Base-by-base conservation (phyloP, 2,329 filamentous ascomycete genomes). In the Graphiopsis chlorocephala region DNA sequence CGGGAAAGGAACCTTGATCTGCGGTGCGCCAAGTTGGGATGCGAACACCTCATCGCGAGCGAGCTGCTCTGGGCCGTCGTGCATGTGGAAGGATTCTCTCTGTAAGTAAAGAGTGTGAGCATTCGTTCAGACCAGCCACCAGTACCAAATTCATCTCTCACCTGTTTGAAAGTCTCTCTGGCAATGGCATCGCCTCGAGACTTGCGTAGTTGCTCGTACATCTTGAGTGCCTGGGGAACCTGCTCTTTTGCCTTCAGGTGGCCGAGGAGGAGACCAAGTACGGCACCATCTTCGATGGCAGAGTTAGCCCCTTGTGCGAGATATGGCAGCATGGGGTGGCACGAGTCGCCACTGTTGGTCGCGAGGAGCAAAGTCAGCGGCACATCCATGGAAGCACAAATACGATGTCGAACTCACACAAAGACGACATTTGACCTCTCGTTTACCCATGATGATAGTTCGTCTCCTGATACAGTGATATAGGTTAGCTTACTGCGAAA, bases 281-380 rank as follows among this genome's bases (percentile, higher is more conserved):
- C 86, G 0, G 87, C 86, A 0, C 87, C 88, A 60, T 90, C 88
- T 70, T 90, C 88, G 0, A 90, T 78, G 0, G 86, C 84, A 0
- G 84, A 87, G 70, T 88, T 88, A n/a, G 88, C 88, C 0, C 88
- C 88, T 73, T 86, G 88, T 0, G 85, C 87, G 29, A 86, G 78
- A 68, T 86, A 85, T 2, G 85, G 86, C 1, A 88, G 77, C 85
- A 87, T 88, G 0, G 86, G 84, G 70, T 88, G 87, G 66, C 86
- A 88, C 0, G 84, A 79, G 68, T 89, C 86, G 12, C 86, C 86
- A 1, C 48, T 52, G n/a, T 28, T 52, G 26, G 17, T 29, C 6
- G 25, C 47, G 23, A 50, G 28, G 2, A 2, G 6, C 17, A 10
- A 52, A 11, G 28, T 52, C 48, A 75, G 59, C 7, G 65, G 20